Conservation (phyloP, 1,284 basidiomycete genomes). For the Malassezia yamatoensis region DNA sequence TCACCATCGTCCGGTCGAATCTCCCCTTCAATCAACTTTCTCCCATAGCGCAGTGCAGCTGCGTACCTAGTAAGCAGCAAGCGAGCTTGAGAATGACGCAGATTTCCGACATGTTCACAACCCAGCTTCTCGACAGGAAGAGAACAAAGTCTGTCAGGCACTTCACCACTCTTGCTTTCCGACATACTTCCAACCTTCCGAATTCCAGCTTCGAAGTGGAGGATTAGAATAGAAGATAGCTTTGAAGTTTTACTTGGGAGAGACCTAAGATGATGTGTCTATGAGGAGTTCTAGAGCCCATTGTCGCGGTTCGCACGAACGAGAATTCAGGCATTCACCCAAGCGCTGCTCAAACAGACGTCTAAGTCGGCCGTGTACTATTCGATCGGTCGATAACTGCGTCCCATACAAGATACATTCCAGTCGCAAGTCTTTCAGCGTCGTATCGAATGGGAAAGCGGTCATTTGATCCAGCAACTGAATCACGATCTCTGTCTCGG, state of each 20-base stretch:
- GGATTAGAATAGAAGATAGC: too few species aligned
- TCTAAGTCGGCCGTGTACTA: not conserved
- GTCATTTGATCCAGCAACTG: too few species aligned
- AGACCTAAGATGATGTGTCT: not conserved
- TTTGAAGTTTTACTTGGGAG: too few species aligned
- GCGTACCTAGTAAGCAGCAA: constrained; percentile 28
- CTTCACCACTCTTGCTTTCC: not conserved
- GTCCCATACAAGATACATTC: not conserved
- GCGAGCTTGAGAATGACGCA: constrained; percentile 1
- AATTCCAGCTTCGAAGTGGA: too few species aligned
- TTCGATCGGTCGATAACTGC: not conserved
- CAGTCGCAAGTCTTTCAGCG: not conserved
- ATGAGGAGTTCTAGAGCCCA: constrained; percentile 1
- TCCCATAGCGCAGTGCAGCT: constrained; percentile 34
- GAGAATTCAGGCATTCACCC: too few species aligned
- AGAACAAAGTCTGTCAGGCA: not conserved
- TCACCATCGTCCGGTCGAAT: constrained; percentile 21
- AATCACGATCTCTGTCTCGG: too few species aligned
- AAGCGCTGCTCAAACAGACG: not conserved
- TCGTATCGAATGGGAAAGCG: too few species aligned
- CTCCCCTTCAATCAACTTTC: constrained; percentile 25
- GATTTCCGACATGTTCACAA: constrained; percentile 6
- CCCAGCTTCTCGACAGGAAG: constrained; percentile 3
- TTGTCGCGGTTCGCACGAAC: not conserved
- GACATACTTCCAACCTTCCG: not conserved